Evolutionary conservation across 257 asterid genomes (phyloP), one percentile per base, ranked within the genome.

Genomic region (Echites panduratus): DNA sequence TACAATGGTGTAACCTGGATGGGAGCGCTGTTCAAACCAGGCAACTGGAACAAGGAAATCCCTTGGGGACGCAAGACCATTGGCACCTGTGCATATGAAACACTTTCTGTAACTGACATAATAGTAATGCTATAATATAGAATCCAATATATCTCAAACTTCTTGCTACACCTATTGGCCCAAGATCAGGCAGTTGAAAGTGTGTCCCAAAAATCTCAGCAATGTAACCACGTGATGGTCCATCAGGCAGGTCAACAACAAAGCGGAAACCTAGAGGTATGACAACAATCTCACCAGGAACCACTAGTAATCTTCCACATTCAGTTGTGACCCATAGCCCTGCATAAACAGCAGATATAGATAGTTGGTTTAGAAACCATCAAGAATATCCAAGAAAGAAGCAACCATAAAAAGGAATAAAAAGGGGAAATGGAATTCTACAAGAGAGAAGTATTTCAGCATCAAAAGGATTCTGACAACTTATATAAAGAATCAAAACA

Each of bases 111-210:
- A 29, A 64, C 40, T 52, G 3, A 52, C 22, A n/a, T 44, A 61
- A 13, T 7, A 4, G 43, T 11, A 49, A 58, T 44, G 43, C 41
- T 64, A 26, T 27, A 29, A 53, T 11, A 43, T 11, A 43, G 22
- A 17, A 48, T 0, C 47, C 8, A 43, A 38, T 4, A 32, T 9
- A n/a, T 22, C 27, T 20, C 27, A 2, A 78, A 73, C 67, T 72
- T 78, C 45, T 26, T 32, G 43, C 73, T 68, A 77, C 79, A 95
- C 99, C 98, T 84, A 92, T 92, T 71, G 96, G 97, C 70, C 99
- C 99, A 76, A 95, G 97, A 73, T 95, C 99, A 48, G 98, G 99
- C 82, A 95, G 98, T 71, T 95, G 97, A 79, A 91, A 89, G 90
- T 95, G 99, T 52, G 93, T 79, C 80, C 99, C 99, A 61, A 91